phyloP scores from a whole-genome alignment of 208 protist species.

The Leishmania tropica region DNA sequence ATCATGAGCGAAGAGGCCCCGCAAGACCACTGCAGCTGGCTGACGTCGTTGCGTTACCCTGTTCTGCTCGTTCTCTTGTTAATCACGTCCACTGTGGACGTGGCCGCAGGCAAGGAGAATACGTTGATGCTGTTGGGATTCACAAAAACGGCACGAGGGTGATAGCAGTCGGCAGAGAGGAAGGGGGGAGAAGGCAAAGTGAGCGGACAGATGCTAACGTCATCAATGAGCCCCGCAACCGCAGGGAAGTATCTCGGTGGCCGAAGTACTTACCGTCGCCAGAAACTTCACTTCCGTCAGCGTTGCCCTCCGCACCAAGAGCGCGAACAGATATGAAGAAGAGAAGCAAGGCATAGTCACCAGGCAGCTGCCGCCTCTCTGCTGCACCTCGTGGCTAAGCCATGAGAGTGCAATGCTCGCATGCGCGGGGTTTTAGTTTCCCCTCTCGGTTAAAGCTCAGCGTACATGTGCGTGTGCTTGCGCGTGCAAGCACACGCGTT shows the following conservation, averaged over 20 bases:
- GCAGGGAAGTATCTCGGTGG: background rate
- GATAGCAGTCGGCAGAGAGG: background rate
- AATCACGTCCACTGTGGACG: background rate
- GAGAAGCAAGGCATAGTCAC: background rate
- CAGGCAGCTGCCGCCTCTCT: too few relatives aligned
- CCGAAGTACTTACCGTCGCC: background rate
- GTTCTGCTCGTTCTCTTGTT: background rate
- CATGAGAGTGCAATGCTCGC: background rate
- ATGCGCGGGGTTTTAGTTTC: background rate
- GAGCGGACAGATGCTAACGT: background rate
- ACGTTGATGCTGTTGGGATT: too few relatives aligned
- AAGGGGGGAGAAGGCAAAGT: background rate
- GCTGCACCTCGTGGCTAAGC: background rate
- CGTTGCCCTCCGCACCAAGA: background rate
- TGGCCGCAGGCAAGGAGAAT: background rate
- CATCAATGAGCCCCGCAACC: background rate
- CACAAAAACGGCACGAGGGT: background rate
- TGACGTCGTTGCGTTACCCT: background rate
- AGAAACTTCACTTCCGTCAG: background rate
- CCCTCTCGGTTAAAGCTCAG: background rate
- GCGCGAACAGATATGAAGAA: background rate
- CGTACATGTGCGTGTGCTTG: background rate
- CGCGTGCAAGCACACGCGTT: background rate
- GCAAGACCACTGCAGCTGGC: background rate
- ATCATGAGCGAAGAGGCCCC: background rate